Conservation (phyloP, 805 yeast genomes). For the Torulaspora delbrueckii region DNA sequence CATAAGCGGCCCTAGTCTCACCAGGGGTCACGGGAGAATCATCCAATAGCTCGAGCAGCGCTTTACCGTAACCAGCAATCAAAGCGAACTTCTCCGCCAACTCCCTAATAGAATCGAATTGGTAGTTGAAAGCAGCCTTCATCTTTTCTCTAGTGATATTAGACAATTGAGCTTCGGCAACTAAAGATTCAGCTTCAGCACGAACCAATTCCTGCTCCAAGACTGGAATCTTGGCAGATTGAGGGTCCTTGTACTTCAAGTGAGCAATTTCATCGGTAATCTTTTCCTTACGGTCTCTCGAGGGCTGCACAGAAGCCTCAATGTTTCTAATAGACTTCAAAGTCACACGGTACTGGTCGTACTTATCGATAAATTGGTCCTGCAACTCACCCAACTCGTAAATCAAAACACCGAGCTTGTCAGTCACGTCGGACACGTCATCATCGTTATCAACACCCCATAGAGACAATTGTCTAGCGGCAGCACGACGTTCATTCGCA, state of each 20-base stretch:
- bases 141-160: conserved; percentile 97
- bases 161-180: conserved; percentile 97
- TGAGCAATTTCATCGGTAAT: conserved; percentile 97
- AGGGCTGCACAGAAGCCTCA: conserved; percentile 96
- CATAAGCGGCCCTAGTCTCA: conserved; percentile 97
- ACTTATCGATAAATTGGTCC: conserved; percentile 96
- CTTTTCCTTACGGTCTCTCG: conserved; percentile 96
- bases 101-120: conserved; percentile 93
- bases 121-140: conserved; percentile 95
- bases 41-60: conserved; percentile 88
- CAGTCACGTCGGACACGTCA: conserved; percentile 94
- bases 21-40: conserved; percentile 98
- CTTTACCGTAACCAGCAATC: conserved; percentile 98
- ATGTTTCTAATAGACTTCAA: conserved; percentile 92
- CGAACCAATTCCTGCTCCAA: conserved; percentile 98
- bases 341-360: conserved; percentile 96
- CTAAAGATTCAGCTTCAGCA: conserved; percentile 98
- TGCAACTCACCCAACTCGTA: conserved; percentile 97
- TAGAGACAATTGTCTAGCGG: conserved; percentile 91
- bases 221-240: conserved; percentile 90
- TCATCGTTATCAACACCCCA: conserved; percentile 99
- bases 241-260: conserved; percentile 97
- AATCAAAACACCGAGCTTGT: conserved; percentile 90
- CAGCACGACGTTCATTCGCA: conserved; percentile 90
- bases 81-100: conserved; percentile 92